Conservation (phyloP, 192 early-diverging fungal species). For the Funneliformis geosporum region DNA sequence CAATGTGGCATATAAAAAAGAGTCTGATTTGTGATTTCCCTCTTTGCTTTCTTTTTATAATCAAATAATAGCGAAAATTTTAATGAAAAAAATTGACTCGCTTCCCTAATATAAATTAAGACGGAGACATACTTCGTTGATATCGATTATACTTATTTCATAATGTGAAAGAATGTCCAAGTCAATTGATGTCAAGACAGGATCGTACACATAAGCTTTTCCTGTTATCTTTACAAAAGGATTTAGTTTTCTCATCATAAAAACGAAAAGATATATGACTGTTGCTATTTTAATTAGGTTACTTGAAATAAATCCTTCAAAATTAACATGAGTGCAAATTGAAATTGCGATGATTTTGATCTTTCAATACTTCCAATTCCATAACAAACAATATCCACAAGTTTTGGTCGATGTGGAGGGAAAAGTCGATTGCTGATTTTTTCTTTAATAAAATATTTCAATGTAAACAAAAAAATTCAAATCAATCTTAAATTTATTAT, state of each 20-base stretch:
- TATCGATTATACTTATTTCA: conserved; percentile 1
- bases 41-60: conserved; percentile 35
- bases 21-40: conserved; percentile 27
- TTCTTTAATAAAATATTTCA: conserved; percentile 5
- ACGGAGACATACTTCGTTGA: conserved; percentile 11
- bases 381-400: conserved; percentile 44
- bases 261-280: not conserved
- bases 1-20: conserved; percentile 50
- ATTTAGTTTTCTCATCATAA: not conserved
- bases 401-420: not conserved
- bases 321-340: conserved; percentile 39
- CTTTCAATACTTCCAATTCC: conserved; percentile 46
- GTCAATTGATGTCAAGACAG: conserved; percentile 1
- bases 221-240: conserved; percentile 26
- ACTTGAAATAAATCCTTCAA: conserved; percentile 44
- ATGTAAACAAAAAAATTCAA: not conserved
- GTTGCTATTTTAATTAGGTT: not conserved
- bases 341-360: conserved; percentile 43
- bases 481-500: too few relatives aligned
- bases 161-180: not conserved
- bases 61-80: conserved; percentile 33
- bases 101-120: not conserved
- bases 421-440: conserved; percentile 5
- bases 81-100: not conserved
- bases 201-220: conserved; percentile 11